Conservation (phyloP, 139 green algal species). For the Picochlorum sp. region DNA sequence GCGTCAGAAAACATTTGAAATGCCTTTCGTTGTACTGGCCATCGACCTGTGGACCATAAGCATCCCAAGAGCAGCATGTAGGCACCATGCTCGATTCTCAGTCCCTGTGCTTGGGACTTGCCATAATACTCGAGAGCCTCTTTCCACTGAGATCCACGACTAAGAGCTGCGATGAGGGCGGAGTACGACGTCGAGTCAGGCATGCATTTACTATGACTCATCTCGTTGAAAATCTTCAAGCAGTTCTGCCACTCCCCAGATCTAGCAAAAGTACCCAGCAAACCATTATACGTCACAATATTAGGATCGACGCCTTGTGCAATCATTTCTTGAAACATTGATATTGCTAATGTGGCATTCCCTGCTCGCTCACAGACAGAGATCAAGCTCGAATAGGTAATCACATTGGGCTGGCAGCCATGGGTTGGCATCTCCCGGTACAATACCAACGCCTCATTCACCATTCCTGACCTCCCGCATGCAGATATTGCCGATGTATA, state of each 20-base stretch:
- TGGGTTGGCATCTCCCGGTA: conserved; percentile 62
- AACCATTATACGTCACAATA: conserved; percentile 31
- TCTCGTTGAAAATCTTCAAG: conserved; percentile 65
- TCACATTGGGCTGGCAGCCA: conserved; percentile 59
- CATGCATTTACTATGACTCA: conserved; percentile 52
- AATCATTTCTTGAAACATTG: conserved; percentile 29
- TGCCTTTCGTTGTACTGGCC: conserved; percentile 36
- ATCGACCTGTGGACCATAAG: conserved; percentile 62
- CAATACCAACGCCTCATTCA: conserved; percentile 44
- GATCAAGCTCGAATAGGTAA: conserved; percentile 82
- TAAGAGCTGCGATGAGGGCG: conserved; percentile 57
- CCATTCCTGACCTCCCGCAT: conserved; percentile 46
- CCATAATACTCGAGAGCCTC: conserved; percentile 16
- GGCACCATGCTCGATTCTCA: conserved; percentile 55
- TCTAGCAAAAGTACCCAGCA: conserved; percentile 22
- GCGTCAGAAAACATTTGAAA: conserved; percentile 9
- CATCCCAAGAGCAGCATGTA: conserved; percentile 72
- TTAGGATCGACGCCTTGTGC: conserved; percentile 20
- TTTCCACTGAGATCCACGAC: conserved; percentile 23
- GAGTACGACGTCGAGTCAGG: conserved; percentile 70
- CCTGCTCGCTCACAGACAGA: conserved; percentile 51
- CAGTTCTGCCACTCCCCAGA: conserved; percentile 58
- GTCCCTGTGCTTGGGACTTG: conserved; percentile 13
- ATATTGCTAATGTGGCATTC: conserved; percentile 15
- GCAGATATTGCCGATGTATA: conserved; percentile 74